Conservation (phyloP, 768 basidiomycete genomes). For the Pleurotus salmoneostramineus region DNA sequence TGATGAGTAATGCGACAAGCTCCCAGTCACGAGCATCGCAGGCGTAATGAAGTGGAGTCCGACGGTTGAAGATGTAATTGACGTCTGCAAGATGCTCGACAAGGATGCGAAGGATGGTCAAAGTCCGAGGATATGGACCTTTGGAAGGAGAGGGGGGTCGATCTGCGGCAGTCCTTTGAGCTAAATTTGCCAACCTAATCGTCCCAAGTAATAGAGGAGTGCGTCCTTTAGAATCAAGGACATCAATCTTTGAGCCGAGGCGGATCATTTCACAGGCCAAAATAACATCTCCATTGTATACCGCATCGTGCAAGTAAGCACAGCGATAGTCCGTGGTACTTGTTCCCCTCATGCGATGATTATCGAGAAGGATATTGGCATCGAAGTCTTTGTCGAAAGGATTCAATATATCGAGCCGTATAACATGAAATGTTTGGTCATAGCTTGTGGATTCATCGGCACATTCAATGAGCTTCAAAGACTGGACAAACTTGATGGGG, state of each 20-base stretch:
- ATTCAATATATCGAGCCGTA: constrained; percentile 1
- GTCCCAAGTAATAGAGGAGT: constrained; percentile 8
- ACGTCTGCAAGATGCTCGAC: constrained; percentile 17
- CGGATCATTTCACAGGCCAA: constrained; percentile 12
- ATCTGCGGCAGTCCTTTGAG: not conserved
- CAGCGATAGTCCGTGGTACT: not conserved
- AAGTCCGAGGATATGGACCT: constrained; percentile 1
- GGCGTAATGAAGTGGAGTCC: constrained; percentile 13
- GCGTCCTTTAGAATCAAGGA: constrained; percentile 2
- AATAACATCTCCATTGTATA: constrained; percentile 1
- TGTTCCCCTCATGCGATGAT: not conserved
- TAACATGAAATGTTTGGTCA: constrained; percentile 1
- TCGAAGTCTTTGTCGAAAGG: constrained; percentile 5
- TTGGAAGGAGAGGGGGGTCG: not conserved
- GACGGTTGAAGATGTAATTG: constrained; percentile 10
- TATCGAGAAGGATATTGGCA: constrained; percentile 1
- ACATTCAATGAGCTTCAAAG: constrained; percentile 1
- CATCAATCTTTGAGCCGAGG: constrained; percentile 7
- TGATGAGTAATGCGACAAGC: constrained; percentile 14
- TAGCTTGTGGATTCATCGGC: constrained; percentile 1
- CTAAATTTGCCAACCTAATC: not conserved
- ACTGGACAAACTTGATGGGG: not conserved
- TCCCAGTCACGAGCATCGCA: constrained; percentile 14
- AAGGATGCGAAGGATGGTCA: constrained; percentile 11
- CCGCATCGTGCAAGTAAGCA: constrained; percentile 9